Evolutionary conservation across 192 early-diverging fungal genomes (phyloP), one percentile per base, ranked within the genome.

Genomic region (Paraglomus occultum): DNA sequence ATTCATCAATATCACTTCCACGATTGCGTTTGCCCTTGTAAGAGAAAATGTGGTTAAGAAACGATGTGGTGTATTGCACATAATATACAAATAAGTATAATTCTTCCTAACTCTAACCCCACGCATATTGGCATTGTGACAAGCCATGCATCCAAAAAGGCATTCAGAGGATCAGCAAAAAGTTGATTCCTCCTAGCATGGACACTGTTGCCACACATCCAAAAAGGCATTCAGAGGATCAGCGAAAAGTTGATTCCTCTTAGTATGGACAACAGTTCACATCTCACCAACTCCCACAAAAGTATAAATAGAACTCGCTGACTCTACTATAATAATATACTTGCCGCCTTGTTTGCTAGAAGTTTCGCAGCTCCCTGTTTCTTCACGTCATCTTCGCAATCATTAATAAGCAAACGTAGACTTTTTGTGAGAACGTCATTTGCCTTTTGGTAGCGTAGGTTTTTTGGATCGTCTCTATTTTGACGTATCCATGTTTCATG

Each of bases 91-190:
- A n/a, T n/a, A 55, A 55, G n/a, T 55, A 14, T 55, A 55, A 55
- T 55, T 22, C n/a, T 55, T 10, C 53, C 53, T 55, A 55, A 55
- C 6, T 17, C 53, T 55, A 55, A 55, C 23, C 53, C n/a, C 53
- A 55, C 53, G 6, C 53, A 55, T 55, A 55, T 55, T 55, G 53
- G 53, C n/a, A 60, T 60, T 60, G 58, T 60, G 58, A 60, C 58
- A 60, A 60, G 58, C 31, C 58, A 60, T 60, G 58, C 58, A 60
- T 60, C 58, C 58, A 60, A 60, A n/a, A 12, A 60, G 58, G 58
- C 58, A 60, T 60, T 60, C 58, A 60, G 38, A 60, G 38, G 58
- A 60, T 38, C 58, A 60, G 58, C 58, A 60, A 60, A 60, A 31
- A 31, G 58, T 60, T 38, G 6, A 60, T 60, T 60, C 58, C 58